These are phyloP conservation scores for Conoideocrella luteorostrata DNA, from an alignment of 2,329 filamentous ascomycete species.

Conservation along the genomic window DNA sequence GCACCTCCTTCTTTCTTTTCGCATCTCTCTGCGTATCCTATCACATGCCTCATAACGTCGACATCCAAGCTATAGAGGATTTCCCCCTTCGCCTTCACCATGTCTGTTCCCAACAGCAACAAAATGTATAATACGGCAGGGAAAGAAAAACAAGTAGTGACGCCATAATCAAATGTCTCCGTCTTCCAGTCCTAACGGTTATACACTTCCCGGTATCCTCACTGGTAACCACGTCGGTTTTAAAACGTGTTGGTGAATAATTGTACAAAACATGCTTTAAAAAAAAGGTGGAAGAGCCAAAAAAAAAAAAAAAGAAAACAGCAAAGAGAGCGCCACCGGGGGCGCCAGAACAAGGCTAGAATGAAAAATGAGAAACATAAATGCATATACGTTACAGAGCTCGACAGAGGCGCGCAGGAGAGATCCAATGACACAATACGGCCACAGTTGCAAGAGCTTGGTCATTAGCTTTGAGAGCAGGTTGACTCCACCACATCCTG, in stretches of 20 bases:
- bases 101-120: background rate
- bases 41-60: background rate
- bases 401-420: background rate
- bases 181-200: background rate
- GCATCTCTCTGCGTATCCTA: too few species aligned
- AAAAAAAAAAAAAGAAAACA: background rate
- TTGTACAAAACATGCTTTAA: slow-evolving; percentile 8
- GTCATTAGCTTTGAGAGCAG: background rate
- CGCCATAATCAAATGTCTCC: slow-evolving; percentile 3
- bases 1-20: background rate
- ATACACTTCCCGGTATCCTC: slow-evolving; percentile 1
- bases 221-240: background rate
- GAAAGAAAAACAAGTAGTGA: background rate
- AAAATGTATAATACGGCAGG: too few species aligned
- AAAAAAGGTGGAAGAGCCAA: slow-evolving; percentile 1
- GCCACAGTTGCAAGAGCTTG: background rate
- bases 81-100: too few species aligned
- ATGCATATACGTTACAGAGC: slow-evolving; percentile 2
- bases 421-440: background rate
- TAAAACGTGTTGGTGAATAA: background rate
- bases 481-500: too few species aligned
- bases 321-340: background rate
- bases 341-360: background rate
- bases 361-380: slow-evolving; percentile 3
- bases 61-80: background rate